A percentile compares a stretch with the other conserved stretches of the same genome.
phyloP scores from a whole-genome alignment of 768 basidiomycete species.

The Russula compacta region DNA sequence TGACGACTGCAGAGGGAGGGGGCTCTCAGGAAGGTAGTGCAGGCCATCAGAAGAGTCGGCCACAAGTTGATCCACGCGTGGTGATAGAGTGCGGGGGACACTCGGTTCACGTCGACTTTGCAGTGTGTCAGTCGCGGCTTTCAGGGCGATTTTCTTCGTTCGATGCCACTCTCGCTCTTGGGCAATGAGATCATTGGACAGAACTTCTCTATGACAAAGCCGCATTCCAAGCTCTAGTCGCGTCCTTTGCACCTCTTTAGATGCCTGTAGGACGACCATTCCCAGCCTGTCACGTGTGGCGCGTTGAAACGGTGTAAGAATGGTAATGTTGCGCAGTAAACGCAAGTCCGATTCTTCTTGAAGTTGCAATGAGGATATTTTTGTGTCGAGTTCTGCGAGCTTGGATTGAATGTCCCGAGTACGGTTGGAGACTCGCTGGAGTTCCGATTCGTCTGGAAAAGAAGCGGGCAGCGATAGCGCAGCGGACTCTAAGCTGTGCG shows the following conservation, averaged over 20 bases:
- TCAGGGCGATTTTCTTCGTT: slow-evolving; percentile 62
- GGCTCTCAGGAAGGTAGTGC: slow-evolving; percentile 3
- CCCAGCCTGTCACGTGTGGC: slow-evolving; percentile 72
- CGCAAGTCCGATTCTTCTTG: slow-evolving; percentile 63
- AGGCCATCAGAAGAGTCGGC: slow-evolving; percentile 17
- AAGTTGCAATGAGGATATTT: slow-evolving; percentile 42
- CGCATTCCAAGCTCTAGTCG: slow-evolving; percentile 69
- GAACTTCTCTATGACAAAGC: slow-evolving; percentile 65
- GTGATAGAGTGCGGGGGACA: slow-evolving; percentile 7
- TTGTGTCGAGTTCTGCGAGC: slow-evolving; percentile 54
- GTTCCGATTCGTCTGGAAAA: slow-evolving; percentile 18
- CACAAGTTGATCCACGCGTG: slow-evolving; percentile 18
- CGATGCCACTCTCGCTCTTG: slow-evolving; percentile 59
- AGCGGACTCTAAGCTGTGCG: slow-evolving; percentile 27
- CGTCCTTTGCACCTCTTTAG: slow-evolving; percentile 54
- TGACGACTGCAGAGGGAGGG: slow-evolving; percentile 33
- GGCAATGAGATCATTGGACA: slow-evolving; percentile 63
- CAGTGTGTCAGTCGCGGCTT: slow-evolving; percentile 60
- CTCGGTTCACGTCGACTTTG: slow-evolving; percentile 34
- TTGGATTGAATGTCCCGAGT: slow-evolving; percentile 49
- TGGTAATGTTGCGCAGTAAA: slow-evolving; percentile 70
- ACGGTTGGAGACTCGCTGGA: slow-evolving; percentile 39
- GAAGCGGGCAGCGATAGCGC: slow-evolving; percentile 18
- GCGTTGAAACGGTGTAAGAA: slow-evolving; percentile 81
- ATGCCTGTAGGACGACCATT: slow-evolving; percentile 47